Evolutionary conservation across 164 flowering plant species (phyloP).

Genomic region (Macadamia integrifolia): DNA sequence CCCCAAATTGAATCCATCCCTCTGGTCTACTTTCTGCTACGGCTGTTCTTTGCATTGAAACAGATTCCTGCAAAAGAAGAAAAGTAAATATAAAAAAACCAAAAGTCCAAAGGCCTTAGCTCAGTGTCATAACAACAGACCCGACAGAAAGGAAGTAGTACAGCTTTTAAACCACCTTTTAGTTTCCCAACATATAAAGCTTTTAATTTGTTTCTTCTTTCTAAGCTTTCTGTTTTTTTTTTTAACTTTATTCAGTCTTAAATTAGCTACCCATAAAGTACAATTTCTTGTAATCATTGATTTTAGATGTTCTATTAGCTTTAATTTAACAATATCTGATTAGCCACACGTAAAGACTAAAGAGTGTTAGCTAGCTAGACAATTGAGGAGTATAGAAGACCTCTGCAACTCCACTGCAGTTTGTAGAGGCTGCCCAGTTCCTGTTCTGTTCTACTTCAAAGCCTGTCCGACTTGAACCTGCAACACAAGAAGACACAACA

Average conservation of each 20-base stretch:
- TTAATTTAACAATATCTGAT: neutral
- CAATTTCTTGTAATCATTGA: neutral
- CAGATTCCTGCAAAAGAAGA: constrained; percentile 37
- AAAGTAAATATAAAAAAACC: constrained; percentile 2
- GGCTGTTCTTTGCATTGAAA: constrained; percentile 30
- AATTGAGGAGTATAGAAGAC: constrained; percentile 13
- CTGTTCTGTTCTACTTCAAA: constrained; percentile 55
- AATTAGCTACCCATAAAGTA: too few species aligned
- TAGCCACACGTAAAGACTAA: neutral
- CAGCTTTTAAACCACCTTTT: constrained; percentile 61
- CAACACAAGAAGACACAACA: constrained; percentile 29
- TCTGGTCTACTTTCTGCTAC: constrained; percentile 34
- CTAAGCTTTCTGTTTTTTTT: neutral
- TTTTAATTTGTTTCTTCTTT: constrained; percentile 16
- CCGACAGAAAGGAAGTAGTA: constrained; percentile 77
- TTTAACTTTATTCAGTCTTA: neutral
- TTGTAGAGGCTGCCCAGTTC: constrained; percentile 48
- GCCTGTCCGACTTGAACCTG: constrained; percentile 45
- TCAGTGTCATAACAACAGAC: constrained; percentile 33
- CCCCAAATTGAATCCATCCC: constrained; percentile 46
- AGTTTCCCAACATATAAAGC: constrained; percentile 59
- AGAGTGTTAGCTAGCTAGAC: neutral
- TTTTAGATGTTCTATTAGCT: neutral
- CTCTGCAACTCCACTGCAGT: constrained; percentile 33
- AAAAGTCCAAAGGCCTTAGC: constrained; percentile 30